phyloP scores from a whole-genome alignment of 2,329 filamentous ascomycete species.

The Colletotrichum orchidophilum region DNA sequence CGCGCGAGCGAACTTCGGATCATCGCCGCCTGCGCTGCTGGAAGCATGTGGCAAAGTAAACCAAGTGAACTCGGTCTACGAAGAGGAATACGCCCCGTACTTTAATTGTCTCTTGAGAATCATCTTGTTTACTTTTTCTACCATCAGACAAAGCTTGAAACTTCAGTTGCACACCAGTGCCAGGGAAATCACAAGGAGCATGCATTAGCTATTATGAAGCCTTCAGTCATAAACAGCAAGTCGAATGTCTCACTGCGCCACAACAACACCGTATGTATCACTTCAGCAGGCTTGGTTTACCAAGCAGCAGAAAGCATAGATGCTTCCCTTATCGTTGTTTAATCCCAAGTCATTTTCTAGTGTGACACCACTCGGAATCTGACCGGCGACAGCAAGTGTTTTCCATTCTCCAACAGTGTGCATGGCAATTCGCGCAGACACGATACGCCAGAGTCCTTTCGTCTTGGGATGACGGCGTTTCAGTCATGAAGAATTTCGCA shows the following conservation, averaged over 20 bases:
- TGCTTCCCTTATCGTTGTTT: not conserved
- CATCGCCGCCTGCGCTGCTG: not conserved
- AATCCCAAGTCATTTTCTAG: not conserved
- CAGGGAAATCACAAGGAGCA: not conserved
- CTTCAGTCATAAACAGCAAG: not conserved
- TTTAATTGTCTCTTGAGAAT: not conserved
- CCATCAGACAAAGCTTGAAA: not conserved
- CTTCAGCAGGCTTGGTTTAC: no score
- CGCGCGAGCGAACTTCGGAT: not conserved
- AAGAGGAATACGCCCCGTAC: not conserved
- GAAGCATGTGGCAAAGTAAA: not conserved
- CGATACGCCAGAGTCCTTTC: not conserved
- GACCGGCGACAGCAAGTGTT: not conserved
- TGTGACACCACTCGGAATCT: not conserved
- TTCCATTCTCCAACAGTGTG: not conserved
- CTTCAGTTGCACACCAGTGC: not conserved
- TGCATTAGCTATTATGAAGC: not conserved
- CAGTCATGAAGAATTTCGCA: not conserved
- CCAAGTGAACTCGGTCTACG: not conserved
- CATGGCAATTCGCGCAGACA: not conserved
- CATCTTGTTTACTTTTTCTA: not conserved
- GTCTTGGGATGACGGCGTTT: slow-evolving; percentile 2
- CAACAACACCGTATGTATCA: not conserved
- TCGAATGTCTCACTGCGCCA: not conserved
- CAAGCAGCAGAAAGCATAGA: not conserved